phyloP scores from a whole-genome alignment of 139 green algal species.

The Chlamydomonas eustigma region DNA sequence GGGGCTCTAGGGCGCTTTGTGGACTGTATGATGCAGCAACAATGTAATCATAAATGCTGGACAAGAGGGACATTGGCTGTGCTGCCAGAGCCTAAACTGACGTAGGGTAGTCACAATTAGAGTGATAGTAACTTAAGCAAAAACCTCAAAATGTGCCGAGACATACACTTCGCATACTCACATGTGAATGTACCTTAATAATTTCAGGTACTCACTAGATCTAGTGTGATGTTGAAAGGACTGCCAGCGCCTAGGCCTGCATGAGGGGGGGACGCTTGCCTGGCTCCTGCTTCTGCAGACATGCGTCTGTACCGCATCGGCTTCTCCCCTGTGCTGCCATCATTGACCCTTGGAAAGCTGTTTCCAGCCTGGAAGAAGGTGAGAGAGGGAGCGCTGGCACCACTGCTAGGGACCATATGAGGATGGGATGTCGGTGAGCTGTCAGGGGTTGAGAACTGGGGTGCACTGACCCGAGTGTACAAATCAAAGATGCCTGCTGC shows the following conservation, averaged over 20 bases:
- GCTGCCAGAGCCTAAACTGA: background rate
- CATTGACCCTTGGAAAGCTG: no score
- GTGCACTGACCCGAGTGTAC: background rate
- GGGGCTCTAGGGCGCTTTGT: background rate
- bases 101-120: background rate
- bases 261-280: background rate
- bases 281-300: background rate
- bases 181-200: no score
- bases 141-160: slow-evolving; percentile 3
- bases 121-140: background rate
- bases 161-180: no score
- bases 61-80: background rate
- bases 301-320: background rate
- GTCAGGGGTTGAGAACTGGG: background rate
- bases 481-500: background rate
- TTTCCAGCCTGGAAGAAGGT: background rate
- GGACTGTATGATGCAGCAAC: background rate
- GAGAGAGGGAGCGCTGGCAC: background rate
- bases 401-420: background rate
- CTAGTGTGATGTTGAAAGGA: background rate
- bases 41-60: background rate
- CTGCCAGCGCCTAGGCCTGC: background rate
- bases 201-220: background rate
- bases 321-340: background rate
- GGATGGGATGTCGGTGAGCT: background rate